Evolutionary conservation across 805 yeast genomes (phyloP).

Genomic region (Kodamaea leandrae): DNA sequence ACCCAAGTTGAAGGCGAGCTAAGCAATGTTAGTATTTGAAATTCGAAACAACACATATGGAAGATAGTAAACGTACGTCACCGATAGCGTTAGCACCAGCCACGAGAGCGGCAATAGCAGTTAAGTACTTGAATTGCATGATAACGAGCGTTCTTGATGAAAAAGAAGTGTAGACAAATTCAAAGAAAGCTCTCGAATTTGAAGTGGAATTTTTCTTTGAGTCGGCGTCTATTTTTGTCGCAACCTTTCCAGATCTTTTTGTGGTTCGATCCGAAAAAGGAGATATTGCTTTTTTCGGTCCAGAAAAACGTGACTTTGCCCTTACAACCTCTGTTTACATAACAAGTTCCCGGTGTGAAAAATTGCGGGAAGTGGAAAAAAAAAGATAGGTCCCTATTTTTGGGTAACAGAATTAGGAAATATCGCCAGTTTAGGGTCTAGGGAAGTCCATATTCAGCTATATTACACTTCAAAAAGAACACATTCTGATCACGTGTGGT

Average conservation of each 20-base stretch:
- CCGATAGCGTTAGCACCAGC: constrained; percentile 58
- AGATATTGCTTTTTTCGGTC: not conserved
- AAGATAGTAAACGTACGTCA: constrained; percentile 34
- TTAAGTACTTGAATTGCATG: constrained; percentile 42
- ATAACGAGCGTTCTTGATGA: constrained; percentile 7
- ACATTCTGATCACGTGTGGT: no score
- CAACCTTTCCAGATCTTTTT: not conserved
- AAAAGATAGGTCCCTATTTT: not conserved
- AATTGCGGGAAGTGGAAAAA: constrained; percentile 1
- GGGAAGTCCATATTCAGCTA: no score
- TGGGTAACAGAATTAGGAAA: not conserved
- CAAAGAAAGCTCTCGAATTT: not conserved
- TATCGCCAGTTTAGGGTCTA: not conserved
- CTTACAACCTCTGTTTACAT: constrained; percentile 1
- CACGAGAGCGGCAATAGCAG: constrained; percentile 48
- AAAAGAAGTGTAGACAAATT: constrained; percentile 8
- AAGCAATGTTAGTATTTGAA: constrained; percentile 7
- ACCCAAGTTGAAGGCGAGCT: constrained; percentile 79
- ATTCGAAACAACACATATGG: not conserved
- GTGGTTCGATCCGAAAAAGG: not conserved
- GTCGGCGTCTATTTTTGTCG: constrained; percentile 9
- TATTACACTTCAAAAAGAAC: no score
- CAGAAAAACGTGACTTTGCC: constrained; percentile 3
- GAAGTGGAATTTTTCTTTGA: constrained; percentile 7
- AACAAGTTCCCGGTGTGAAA: not conserved